Percentiles rank a stretch among this genome's conserved stretches.
Evolutionary conservation across 78 protist species (phyloP).

Genomic region (Protostelium mycophagum): DNA sequence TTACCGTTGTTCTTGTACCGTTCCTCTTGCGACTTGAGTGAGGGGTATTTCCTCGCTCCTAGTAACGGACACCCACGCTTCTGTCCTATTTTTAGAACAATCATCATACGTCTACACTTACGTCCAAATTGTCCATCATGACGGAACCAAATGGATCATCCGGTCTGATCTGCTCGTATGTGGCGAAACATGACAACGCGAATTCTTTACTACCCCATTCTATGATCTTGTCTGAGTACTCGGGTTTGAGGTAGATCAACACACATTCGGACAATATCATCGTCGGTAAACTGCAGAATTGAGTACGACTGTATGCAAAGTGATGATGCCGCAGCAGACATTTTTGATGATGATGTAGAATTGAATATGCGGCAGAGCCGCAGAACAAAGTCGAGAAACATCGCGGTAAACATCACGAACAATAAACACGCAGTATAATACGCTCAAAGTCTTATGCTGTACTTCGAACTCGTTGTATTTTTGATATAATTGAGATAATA

Average conservation of each 20-base stretch:
- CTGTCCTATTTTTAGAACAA: not conserved
- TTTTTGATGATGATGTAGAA: no score
- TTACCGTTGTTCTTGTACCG: conserved; percentile 5
- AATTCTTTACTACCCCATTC: conserved; percentile 32
- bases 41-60: conserved; percentile 38
- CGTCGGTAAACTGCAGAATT: conserved; percentile 37
- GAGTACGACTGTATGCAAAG: no score
- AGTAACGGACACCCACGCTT: conserved; percentile 53
- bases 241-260: conserved; percentile 27
- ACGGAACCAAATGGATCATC: conserved; percentile 54
- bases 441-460: no score
- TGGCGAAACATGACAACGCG: conserved; percentile 23
- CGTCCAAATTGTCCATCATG: conserved; percentile 60
- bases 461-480: no score
- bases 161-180: conserved; percentile 64
- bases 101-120: conserved; percentile 1
- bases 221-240: conserved; percentile 24
- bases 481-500: no score
- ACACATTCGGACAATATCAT: conserved; percentile 52
- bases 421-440: no score
- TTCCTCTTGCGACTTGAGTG: conserved; percentile 33
- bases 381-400: no score
- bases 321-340: no score
- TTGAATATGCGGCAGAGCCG: no score
- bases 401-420: no score